phyloP scores from a whole-genome alignment of 495 filamentous ascomycete genomes.

The Aspergillus ostianus region DNA sequence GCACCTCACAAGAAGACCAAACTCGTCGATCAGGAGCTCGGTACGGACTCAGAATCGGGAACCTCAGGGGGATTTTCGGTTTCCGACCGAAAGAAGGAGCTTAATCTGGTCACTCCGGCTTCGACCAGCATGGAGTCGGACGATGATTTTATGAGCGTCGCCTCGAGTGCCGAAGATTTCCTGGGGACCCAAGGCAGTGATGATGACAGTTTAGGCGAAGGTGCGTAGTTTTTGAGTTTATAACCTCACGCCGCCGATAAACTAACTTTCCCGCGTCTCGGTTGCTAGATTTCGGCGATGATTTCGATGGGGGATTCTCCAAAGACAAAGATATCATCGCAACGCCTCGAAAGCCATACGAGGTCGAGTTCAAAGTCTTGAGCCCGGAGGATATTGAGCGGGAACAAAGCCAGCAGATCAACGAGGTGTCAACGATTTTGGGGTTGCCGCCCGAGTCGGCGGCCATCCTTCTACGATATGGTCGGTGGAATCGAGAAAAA shows the following conservation, averaged over 20 bases:
- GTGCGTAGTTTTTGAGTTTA: conserved; percentile 47
- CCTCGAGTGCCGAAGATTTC: conserved; percentile 76
- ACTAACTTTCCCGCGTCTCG: conserved; percentile 16
- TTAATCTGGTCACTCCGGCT: conserved; percentile 44
- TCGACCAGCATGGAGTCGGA: conserved; percentile 85
- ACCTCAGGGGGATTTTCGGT: conserved; percentile 14
- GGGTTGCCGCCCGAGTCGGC: conserved; percentile 81
- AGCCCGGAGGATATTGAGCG: conserved; percentile 74
- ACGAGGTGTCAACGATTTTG: conserved; percentile 85
- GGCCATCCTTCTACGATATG: conserved; percentile 83
- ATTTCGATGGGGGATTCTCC: conserved; percentile 72
- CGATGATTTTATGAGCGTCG: conserved; percentile 88
- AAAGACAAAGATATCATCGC: conserved; percentile 73
- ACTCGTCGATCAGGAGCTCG: conserved; percentile 6
- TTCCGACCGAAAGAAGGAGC: conserved; percentile 17
- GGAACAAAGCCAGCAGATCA: conserved; percentile 79
- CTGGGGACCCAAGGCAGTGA: conserved; percentile 67
- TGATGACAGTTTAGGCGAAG: conserved; percentile 73
- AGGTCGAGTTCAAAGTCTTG: conserved; percentile 80
- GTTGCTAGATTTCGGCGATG: conserved; percentile 66
- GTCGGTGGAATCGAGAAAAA: conserved; percentile 93
- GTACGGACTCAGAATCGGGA: conserved; percentile 9
- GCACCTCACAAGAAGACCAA: conserved; percentile 19
- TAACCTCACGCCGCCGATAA: background rate
- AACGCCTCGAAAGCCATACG: conserved; percentile 70